Conservation (phyloP, 1,139 yeast species). For the Kurtzmaniella quercitrusa region DNA sequence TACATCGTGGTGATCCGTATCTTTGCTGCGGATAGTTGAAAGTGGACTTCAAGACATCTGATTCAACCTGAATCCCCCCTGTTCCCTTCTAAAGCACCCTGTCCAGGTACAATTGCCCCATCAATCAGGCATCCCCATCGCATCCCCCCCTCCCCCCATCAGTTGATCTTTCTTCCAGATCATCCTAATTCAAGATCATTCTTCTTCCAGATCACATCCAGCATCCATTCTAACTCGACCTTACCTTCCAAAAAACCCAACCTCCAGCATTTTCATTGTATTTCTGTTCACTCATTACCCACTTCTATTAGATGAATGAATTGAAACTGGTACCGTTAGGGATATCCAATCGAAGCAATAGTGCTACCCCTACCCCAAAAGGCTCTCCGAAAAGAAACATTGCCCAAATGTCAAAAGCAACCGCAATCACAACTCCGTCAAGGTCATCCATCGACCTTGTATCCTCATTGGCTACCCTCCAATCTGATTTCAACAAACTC, state of each 20-base stretch:
- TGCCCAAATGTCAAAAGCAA: background rate
- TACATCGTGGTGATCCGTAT: background rate
- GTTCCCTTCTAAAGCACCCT: too few species aligned
- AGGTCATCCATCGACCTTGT: background rate
- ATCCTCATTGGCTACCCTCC: slow-evolving; percentile 4
- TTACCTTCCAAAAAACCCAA: background rate
- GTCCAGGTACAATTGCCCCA: too few species aligned
- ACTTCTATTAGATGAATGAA: background rate
- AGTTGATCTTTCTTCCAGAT: too few species aligned
- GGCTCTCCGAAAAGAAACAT: slow-evolving; percentile 5
- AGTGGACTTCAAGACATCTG: background rate
- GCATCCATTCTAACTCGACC: too few species aligned
- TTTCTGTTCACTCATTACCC: background rate
- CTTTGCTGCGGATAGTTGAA: background rate
- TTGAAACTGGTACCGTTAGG: slow-evolving; percentile 6
- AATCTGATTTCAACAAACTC: slow-evolving; percentile 10
- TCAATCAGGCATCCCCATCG: too few species aligned
- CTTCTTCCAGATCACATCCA: too few species aligned
- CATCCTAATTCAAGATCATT: too few species aligned
- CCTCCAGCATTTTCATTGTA: too few species aligned
- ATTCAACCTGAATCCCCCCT: background rate
- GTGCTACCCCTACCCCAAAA: slow-evolving; percentile 4
- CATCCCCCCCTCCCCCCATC: too few species aligned
- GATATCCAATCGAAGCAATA: slow-evolving; percentile 6
- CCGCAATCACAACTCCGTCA: too few species aligned